Conservation (phyloP, 2,329 filamentous ascomycete species). For the Calonectria crousiana region DNA sequence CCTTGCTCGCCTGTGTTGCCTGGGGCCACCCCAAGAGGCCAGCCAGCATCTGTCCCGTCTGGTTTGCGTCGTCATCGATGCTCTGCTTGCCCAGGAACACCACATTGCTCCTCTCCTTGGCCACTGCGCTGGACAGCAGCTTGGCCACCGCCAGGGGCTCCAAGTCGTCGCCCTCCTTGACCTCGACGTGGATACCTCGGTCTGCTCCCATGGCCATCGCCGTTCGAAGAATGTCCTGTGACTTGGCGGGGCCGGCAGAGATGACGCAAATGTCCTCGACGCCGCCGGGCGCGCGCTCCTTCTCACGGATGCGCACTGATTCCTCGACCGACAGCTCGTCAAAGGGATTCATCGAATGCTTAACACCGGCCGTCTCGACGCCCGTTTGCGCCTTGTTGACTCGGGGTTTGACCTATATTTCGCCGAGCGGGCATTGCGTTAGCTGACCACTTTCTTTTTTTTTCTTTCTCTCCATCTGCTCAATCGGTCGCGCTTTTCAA, state of each 20-base stretch:
- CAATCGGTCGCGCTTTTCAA: background rate
- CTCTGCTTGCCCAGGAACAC: slow-evolving; percentile 97
- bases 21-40: slow-evolving; percentile 93
- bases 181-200: slow-evolving; percentile 88
- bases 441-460: background rate
- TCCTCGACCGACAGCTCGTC: slow-evolving; percentile 99
- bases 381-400: slow-evolving; percentile 82
- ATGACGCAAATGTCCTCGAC: slow-evolving; percentile 95
- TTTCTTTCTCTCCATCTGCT: background rate
- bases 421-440: slow-evolving; percentile 28
- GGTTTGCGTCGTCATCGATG: slow-evolving; percentile 94
- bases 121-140: slow-evolving; percentile 82
- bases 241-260: slow-evolving; percentile 88
- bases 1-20: slow-evolving; percentile 91
- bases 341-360: slow-evolving; percentile 99
- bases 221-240: slow-evolving; percentile 89
- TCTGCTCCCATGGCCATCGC: slow-evolving; percentile 99
- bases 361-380: slow-evolving; percentile 92
- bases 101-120: slow-evolving; percentile 88
- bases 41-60: slow-evolving; percentile 98
- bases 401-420: slow-evolving; percentile 72
- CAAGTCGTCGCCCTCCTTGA: slow-evolving; percentile 79
- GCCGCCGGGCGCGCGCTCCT: slow-evolving; percentile 76
- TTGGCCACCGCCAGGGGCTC: slow-evolving; percentile 96
- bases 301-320: slow-evolving; percentile 92